Conservation (phyloP, 306 rosid genomes). For the Neltuma alba region DNA sequence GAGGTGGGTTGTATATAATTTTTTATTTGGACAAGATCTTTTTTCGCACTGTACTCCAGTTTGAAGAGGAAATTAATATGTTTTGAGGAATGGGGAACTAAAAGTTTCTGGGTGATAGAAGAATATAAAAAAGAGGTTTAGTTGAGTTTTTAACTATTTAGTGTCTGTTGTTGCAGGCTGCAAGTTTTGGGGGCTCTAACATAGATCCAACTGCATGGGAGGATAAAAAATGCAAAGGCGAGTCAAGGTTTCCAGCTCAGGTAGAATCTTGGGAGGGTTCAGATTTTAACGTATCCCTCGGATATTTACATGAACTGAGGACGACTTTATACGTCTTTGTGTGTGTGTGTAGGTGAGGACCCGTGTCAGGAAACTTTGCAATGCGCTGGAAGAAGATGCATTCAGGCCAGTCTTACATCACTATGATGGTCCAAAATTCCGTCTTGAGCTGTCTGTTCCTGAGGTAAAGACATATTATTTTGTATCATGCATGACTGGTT, state of each 20-base stretch:
- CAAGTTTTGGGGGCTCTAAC: slow-evolving; percentile 98
- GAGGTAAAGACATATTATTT: slow-evolving; percentile 58
- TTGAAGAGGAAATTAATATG: slow-evolving; percentile 11
- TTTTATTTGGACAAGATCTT: background rate
- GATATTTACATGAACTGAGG: background rate
- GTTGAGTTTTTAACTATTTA: slow-evolving; percentile 12
- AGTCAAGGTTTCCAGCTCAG: slow-evolving; percentile 99
- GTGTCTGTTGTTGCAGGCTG: slow-evolving; percentile 62
- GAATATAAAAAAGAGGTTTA: background rate
- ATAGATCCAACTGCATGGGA: slow-evolving; percentile 99
- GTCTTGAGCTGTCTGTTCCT: slow-evolving; percentile 97
- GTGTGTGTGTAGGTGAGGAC: slow-evolving; percentile 82
- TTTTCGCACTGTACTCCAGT: slow-evolving; percentile 1
- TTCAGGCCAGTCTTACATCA: slow-evolving; percentile 99
- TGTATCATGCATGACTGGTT: background rate
- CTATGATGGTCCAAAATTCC: slow-evolving; percentile 98
- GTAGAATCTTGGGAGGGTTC: slow-evolving; percentile 44
- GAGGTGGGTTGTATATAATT: slow-evolving; percentile 62
- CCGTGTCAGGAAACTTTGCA: slow-evolving; percentile 81
- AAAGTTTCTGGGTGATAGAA: background rate
- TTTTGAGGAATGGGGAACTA: background rate
- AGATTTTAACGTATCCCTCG: slow-evolving; percentile 7
- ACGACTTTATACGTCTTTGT: background rate
- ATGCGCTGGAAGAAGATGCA: slow-evolving; percentile 96
- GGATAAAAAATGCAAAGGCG: slow-evolving; percentile 99